Evolutionary conservation across 2,329 filamentous ascomycete species (phyloP).

Genomic region (Microcera coccophila): DNA sequence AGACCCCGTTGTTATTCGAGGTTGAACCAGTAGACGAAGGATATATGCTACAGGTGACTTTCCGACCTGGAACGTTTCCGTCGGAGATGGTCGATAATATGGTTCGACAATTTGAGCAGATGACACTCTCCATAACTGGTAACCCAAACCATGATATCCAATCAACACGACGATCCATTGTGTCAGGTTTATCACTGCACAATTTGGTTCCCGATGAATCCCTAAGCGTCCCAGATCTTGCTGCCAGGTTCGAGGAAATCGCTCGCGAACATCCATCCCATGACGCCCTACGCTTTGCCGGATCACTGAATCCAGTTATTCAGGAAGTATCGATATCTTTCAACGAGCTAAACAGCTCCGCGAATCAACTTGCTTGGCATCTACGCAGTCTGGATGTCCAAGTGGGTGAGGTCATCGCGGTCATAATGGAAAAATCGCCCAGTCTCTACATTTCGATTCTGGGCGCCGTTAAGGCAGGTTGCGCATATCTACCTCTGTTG

Average conservation of each 20-base stretch:
- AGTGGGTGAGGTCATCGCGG: constrained; percentile 60
- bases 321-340: constrained; percentile 56
- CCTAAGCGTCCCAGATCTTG: constrained; percentile 41
- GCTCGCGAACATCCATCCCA: constrained; percentile 47
- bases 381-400: constrained; percentile 46
- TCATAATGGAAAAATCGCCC: constrained; percentile 74
- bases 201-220: constrained; percentile 39
- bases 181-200: constrained; percentile 43
- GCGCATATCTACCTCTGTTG: constrained; percentile 75
- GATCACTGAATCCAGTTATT: constrained; percentile 23
- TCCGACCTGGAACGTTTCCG: constrained; percentile 48
- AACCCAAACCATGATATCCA: constrained; percentile 21
- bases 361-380: constrained; percentile 59
- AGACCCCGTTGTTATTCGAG: constrained; percentile 73
- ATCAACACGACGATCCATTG: constrained; percentile 21
- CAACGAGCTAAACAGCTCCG: constrained; percentile 55
- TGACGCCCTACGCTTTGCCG: constrained; percentile 62
- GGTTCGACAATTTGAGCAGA: constrained; percentile 55
- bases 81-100: constrained; percentile 53
- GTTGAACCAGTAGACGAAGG: constrained; percentile 57
- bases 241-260: constrained; percentile 51
- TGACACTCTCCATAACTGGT: constrained; percentile 36
- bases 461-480: constrained; percentile 68
- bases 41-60: constrained; percentile 46
- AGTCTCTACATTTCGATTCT: constrained; percentile 71